Evolutionary conservation across 2,329 filamentous ascomycete genomes (phyloP).

Genomic region (Leptographium wingfieldii): DNA sequence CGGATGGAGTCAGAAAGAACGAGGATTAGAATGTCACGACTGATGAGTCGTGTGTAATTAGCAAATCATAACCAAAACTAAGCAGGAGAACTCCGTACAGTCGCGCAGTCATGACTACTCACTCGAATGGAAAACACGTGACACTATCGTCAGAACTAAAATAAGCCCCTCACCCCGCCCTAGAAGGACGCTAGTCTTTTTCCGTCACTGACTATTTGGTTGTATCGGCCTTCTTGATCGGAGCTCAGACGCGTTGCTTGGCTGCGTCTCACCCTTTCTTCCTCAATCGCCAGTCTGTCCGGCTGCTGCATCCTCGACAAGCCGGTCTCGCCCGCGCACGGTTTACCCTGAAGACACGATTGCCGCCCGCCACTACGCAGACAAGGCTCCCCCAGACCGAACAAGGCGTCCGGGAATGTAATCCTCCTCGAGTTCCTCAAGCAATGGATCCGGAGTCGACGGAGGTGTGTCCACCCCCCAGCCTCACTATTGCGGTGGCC

Average conservation of each 20-base stretch:
- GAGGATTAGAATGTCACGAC: no score
- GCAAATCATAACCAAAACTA: no score
- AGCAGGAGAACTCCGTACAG: no score
- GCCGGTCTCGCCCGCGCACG: background rate
- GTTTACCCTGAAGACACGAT: background rate
- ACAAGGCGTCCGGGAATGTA: slow-evolving; percentile 7
- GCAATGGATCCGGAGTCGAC: slow-evolving; percentile 15
- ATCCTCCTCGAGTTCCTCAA: slow-evolving; percentile 1
- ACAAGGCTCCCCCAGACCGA: background rate
- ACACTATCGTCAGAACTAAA: background rate
- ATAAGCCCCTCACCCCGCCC: background rate
- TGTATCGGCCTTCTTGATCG: no score
- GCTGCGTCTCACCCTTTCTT: background rate
- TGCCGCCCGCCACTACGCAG: background rate
- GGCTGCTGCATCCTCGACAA: background rate
- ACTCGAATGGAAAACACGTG: background rate
- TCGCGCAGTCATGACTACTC: no score
- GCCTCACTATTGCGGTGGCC: background rate
- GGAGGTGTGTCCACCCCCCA: slow-evolving; percentile 5
- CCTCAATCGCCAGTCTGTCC: background rate
- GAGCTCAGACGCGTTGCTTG: background rate
- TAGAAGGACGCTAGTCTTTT: background rate
- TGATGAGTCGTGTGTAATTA: no score
- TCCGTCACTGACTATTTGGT: background rate
- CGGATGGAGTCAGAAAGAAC: no score